Base-by-base conservation (phyloP, 2,329 filamentous ascomycete species). In the Colletotrichum sublineola region DNA sequence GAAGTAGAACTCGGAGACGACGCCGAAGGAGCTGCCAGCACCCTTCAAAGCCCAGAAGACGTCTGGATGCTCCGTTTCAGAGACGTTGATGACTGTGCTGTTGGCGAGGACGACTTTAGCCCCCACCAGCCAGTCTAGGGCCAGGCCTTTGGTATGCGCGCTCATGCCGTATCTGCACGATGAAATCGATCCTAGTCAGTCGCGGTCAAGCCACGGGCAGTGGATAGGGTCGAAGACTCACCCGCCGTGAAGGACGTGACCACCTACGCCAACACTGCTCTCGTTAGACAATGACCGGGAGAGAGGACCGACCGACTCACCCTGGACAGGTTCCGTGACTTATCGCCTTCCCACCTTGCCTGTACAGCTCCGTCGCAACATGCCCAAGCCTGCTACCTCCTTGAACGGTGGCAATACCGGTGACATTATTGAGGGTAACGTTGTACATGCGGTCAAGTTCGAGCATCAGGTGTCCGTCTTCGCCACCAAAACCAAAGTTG, bases 181-280 rank as follows among this genome's bases (percentile, higher is more conserved):
- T 20, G 8, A 6, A 11, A n/a, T 48, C 4, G n/a, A 5, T 36
- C 4, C 52, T 2, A 36, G 31, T 56, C 31, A 56, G 31, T 36
- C 14, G 6, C 7, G 1, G 5, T 20, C 52, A n/a, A 56, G 20
- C 1, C 31, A n/a, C 18, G 5, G 15, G 14, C 6, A 3, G 31
- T 12, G 8, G 7, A n/a, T 5, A 9, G 2, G 31, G 11, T 1
- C 3, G 9, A 36, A 9, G 31, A n/a, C 52, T n/a, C 18, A 68
- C 11, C 67, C 85, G 9, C 86, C 86, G 62, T 86, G 85, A 1
- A 84, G 80, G 53, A 83, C 81, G 73, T 87, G 85, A 0, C 85
- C 85, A 1, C 81, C 84, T 11, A 84, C 76, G 8, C 85, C 84
- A 31, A 87, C 84, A 42, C 81, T 79, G 40, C 52, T 36, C 1